Conservation (phyloP, 2,329 filamentous ascomycete genomes). For the Achaetomium macrosporum region DNA sequence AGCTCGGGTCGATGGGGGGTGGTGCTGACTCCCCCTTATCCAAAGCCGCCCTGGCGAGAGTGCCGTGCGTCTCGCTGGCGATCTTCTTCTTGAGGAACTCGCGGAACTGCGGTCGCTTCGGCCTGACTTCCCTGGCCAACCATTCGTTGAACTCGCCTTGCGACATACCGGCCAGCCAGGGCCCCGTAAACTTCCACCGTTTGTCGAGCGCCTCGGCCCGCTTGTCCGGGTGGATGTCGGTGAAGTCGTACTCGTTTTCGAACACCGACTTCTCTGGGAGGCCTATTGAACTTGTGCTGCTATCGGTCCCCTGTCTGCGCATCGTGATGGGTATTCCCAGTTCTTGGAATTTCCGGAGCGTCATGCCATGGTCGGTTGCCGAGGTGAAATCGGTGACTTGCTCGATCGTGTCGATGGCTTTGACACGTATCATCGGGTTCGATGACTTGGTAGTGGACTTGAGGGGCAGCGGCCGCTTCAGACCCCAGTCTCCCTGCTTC, state of each 20-base stretch:
- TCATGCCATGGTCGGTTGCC: slow-evolving; percentile 73
- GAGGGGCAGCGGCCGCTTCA: slow-evolving; percentile 77
- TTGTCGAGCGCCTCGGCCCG: slow-evolving; percentile 36
- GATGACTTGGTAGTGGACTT: slow-evolving; percentile 66
- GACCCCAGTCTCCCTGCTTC: slow-evolving; percentile 79
- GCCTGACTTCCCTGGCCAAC: slow-evolving; percentile 48
- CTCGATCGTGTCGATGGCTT: slow-evolving; percentile 75
- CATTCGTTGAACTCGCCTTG: slow-evolving; percentile 55
- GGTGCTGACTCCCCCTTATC: slow-evolving; percentile 34
- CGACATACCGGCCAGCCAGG: slow-evolving; percentile 59
- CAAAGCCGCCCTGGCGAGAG: slow-evolving; percentile 32
- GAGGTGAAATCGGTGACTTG: slow-evolving; percentile 85
- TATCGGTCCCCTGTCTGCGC: neutral
- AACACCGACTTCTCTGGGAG: slow-evolving; percentile 48
- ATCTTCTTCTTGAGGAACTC: slow-evolving; percentile 45
- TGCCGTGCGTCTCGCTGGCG: slow-evolving; percentile 40
- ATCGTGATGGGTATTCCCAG: slow-evolving; percentile 66
- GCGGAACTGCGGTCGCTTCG: slow-evolving; percentile 49
- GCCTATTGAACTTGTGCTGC: slow-evolving; percentile 11
- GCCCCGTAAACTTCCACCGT: slow-evolving; percentile 62
- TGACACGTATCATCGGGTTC: slow-evolving; percentile 70
- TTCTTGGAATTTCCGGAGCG: slow-evolving; percentile 80
- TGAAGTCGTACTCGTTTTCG: slow-evolving; percentile 52
- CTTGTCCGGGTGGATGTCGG: slow-evolving; percentile 34
- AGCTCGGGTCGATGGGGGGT: slow-evolving; percentile 27